Evolutionary conservation across 169 alveolate genomes (phyloP).

Genomic region (Cryptosporidium parvum): DNA sequence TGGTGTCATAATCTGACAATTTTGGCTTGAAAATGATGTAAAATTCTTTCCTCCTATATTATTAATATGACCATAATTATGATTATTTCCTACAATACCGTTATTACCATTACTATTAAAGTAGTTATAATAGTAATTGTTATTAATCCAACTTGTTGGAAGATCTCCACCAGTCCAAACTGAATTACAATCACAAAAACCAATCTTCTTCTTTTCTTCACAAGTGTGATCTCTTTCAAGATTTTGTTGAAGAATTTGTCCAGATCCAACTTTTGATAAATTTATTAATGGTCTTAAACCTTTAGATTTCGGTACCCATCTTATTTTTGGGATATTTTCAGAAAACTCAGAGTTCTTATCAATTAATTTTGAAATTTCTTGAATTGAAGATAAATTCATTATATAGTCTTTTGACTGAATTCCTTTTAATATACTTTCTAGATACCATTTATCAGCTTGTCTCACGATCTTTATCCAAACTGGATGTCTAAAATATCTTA

Average conservation of each 20-base stretch:
- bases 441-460: constrained; percentile 49
- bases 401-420: neutral
- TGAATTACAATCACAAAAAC: constrained; percentile 10
- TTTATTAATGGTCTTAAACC: constrained; percentile 63
- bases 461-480: constrained; percentile 68
- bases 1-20: neutral
- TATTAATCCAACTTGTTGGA: constrained; percentile 1
- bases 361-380: neutral
- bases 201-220: neutral
- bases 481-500: constrained; percentile 62
- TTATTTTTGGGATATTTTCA: constrained; percentile 58
- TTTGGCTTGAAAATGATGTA: neutral
- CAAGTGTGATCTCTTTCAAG: constrained; percentile 1
- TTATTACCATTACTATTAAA: neutral
- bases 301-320: constrained; percentile 66
- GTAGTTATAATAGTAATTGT: neutral
- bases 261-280: constrained; percentile 59
- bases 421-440: constrained; percentile 17
- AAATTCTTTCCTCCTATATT: neutral
- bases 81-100: neutral
- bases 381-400: neutral
- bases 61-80: too few relatives aligned
- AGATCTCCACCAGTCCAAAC: constrained; percentile 22
- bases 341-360: neutral
- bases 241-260: constrained; percentile 18